These are phyloP conservation scores for Apiospora rasikravindrae DNA, from an alignment of 2,329 filamentous ascomycete species.

Conservation along the genomic window DNA sequence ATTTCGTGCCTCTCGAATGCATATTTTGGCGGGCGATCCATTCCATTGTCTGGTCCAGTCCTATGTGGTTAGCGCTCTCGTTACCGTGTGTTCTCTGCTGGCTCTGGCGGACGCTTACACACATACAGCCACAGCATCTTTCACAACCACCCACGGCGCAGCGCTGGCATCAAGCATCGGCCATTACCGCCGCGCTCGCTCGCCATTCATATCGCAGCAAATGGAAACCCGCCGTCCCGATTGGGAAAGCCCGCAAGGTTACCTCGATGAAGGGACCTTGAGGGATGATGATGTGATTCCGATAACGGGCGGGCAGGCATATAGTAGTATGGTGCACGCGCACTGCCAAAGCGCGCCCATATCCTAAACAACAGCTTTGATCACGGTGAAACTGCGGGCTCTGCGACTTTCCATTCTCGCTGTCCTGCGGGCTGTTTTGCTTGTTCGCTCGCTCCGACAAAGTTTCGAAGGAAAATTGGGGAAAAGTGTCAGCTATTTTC, in stretches of 20 bases:
- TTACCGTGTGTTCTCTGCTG: no score
- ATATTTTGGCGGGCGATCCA: background rate
- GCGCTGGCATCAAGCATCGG: background rate
- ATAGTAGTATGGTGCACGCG: background rate
- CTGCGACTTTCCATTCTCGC: background rate
- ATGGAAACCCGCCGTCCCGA: background rate
- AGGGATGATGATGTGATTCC: conserved; percentile 7
- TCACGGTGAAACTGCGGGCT: background rate
- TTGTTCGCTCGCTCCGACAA: background rate
- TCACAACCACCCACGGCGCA: background rate
- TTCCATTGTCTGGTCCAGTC: background rate
- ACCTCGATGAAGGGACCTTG: background rate
- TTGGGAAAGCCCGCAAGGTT: conserved; percentile 4
- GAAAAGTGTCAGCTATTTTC: conserved; percentile 15
- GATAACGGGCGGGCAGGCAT: conserved; percentile 10
- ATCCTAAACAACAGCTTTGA: background rate
- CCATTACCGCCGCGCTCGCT: background rate
- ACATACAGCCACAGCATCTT: background rate
- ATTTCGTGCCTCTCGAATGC: conserved; percentile 3
- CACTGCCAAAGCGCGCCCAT: background rate
- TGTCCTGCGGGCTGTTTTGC: background rate
- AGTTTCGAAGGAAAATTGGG: background rate
- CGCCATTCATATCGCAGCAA: conserved; percentile 13
- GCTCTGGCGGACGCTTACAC: no score
- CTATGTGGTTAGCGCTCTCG: background rate